These are phyloP conservation scores for Pestalotiopsis sp. DNA, from an alignment of 2,329 filamentous ascomycete species.

Conservation along the genomic window DNA sequence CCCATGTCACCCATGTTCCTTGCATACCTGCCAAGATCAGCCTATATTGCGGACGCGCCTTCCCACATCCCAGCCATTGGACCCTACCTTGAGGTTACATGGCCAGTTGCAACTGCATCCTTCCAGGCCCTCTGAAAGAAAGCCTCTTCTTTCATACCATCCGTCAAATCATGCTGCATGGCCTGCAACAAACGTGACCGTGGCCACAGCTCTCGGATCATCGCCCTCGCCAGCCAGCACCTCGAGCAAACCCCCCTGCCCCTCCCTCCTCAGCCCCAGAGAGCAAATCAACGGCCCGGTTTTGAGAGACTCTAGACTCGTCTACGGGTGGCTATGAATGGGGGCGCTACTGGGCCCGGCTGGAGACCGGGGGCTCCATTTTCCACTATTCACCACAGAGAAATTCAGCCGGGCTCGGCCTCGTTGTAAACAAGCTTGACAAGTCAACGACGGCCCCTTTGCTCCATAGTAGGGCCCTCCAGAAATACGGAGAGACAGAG, in stretches of 20 bases:
- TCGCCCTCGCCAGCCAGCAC: neutral
- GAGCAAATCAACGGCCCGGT: neutral
- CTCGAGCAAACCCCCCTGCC: neutral
- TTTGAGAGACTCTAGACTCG: neutral
- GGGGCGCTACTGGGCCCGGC: neutral
- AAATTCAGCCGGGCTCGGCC: constrained; percentile 9
- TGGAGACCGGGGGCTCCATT: neutral
- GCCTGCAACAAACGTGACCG: neutral
- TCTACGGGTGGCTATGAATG: neutral
- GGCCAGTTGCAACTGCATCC: neutral
- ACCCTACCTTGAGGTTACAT: neutral
- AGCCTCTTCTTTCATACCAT: neutral
- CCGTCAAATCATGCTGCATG: neutral
- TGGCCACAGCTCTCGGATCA: neutral
- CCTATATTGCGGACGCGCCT: neutral
- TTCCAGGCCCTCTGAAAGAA: neutral
- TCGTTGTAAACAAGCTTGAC: neutral
- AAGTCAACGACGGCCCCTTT: neutral
- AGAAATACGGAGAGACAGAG: constrained; percentile 1
- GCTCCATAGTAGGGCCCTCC: neutral
- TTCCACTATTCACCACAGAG: neutral
- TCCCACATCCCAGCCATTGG: neutral
- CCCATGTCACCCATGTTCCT: neutral
- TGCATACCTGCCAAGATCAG: neutral
- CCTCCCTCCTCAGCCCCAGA: neutral